Conservation (phyloP, 2,329 filamentous ascomycete species). For the Verruconis gallopava region DNA sequence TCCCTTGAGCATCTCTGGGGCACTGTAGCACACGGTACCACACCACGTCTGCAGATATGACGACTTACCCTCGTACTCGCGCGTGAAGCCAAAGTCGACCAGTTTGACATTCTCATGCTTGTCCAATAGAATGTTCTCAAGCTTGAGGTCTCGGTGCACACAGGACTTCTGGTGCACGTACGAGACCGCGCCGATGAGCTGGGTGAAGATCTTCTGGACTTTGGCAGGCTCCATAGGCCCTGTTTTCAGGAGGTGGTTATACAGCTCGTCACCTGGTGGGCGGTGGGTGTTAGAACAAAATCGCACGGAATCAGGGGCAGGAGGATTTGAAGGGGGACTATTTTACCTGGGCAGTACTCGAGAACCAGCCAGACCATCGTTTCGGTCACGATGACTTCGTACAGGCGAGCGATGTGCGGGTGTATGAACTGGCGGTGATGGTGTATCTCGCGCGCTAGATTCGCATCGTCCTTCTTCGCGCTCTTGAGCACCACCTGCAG, state of each 20-base stretch:
- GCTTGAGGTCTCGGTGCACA: slow-evolving; percentile 90
- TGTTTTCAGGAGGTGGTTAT: slow-evolving; percentile 84
- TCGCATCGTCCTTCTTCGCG: slow-evolving; percentile 88
- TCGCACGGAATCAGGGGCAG: slow-evolving; percentile 4
- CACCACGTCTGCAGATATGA: slow-evolving; percentile 97
- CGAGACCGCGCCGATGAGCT: slow-evolving; percentile 84
- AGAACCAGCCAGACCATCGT: slow-evolving; percentile 88
- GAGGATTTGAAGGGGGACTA: neutral
- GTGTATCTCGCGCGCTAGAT: slow-evolving; percentile 93
- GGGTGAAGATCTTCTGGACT: slow-evolving; percentile 90
- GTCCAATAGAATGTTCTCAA: slow-evolving; percentile 93
- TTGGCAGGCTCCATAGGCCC: slow-evolving; percentile 74
- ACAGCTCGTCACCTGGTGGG: slow-evolving; percentile 73
- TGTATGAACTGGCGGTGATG: slow-evolving; percentile 97
- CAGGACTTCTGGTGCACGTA: slow-evolving; percentile 94
- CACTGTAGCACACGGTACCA: slow-evolving; percentile 93
- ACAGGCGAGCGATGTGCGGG: slow-evolving; percentile 88
- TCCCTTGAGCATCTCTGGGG: slow-evolving; percentile 95
- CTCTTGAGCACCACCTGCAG: slow-evolving; percentile 96
- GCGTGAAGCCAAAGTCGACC: slow-evolving; percentile 94
- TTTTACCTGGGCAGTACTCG: slow-evolving; percentile 82
- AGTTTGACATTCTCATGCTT: slow-evolving; percentile 96
- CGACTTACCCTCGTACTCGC: slow-evolving; percentile 89
- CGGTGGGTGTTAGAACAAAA: neutral
- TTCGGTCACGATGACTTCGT: slow-evolving; percentile 97